Evolutionary conservation across 768 basidiomycete species (phyloP).

Genomic region (Serendipita sp.): DNA sequence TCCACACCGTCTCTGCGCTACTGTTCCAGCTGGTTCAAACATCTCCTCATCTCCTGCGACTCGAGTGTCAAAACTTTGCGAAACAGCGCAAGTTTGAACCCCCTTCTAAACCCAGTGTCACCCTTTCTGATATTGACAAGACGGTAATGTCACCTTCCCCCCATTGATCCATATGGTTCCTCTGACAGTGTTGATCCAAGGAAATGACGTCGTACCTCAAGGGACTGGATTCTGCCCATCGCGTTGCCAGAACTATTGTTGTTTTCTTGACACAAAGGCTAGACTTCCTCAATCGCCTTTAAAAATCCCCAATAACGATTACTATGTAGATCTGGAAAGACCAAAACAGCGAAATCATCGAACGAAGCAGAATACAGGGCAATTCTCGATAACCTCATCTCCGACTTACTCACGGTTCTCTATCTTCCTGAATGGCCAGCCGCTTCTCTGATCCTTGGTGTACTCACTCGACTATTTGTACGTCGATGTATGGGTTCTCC

Average conservation of each 20-base stretch:
- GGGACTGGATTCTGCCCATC: conserved; percentile 66
- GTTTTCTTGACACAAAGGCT: conserved; percentile 57
- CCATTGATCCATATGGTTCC: background rate
- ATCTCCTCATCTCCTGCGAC: conserved; percentile 71
- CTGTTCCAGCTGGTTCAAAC: conserved; percentile 94
- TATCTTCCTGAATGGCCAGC: conserved; percentile 98
- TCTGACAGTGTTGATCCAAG: conserved; percentile 20
- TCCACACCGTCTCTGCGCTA: conserved; percentile 85
- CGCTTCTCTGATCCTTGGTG: conserved; percentile 61
- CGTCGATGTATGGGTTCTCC: background rate
- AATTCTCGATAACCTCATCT: conserved; percentile 82
- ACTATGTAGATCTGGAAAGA: conserved; percentile 55
- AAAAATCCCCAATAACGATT: background rate
- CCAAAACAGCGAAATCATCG: conserved; percentile 74
- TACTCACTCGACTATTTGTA: conserved; percentile 79
- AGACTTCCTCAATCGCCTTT: background rate
- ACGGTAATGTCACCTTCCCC: background rate
- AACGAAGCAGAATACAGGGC: conserved; percentile 89
- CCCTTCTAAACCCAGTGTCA: no score
- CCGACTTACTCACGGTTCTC: conserved; percentile 72
- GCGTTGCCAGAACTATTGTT: conserved; percentile 72
- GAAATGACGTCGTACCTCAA: conserved; percentile 56
- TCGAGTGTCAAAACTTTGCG: conserved; percentile 46
- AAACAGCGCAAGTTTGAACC: conserved; percentile 30
- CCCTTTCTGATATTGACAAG: background rate